Evolutionary conservation across 148 eudicot species (phyloP), one percentile per base, ranked within the genome.

Genomic region (Heliosperma pusillum): DNA sequence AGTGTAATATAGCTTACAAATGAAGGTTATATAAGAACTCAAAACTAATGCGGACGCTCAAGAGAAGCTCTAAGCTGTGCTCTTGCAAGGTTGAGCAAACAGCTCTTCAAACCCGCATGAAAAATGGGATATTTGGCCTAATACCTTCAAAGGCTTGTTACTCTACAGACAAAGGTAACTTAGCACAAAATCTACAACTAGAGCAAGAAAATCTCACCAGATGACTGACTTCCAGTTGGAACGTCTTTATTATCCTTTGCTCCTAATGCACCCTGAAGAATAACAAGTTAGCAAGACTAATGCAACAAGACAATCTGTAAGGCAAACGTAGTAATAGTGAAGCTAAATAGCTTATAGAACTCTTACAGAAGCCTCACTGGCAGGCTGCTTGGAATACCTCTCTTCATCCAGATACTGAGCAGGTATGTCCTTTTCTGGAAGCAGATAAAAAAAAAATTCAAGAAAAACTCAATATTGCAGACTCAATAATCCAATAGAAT

Each of bases 341-440:
- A 59, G 24, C 57, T 25, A 59, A 77, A 73, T 21, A 69, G 52
- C 9, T 13, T 13, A 50, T 26, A 72, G 55, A 70, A 76, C 62
- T 53, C 85, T 87, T 88, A 95, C 99, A 15, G 83, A 85, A 67
- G 87, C 79, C 71, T 89, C 96, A 83, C 97, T 81, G 21, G 99
- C 86, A 77, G 97, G 89, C 78, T 92, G 85, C 82, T 92, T 92
- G 55, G 88, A 70, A 56, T 74, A 79, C 83, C 84, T 89, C 82
- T 86, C 96, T 73, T 92, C 97, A 80, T 94, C 97, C 79, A 92
- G 81, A 79, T 83, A 89, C 62, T 77, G 83, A 59, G 90, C 73
- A 57, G 99, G 99, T 72, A 95, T 89, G 83, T 95, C 99, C 87
- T 95, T 95, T 80, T 95, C 97, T 95, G 87, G 56, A 83, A 81